Conservation (phyloP, 2,329 filamentous ascomycete species). For the Aplosporella prunicola region DNA sequence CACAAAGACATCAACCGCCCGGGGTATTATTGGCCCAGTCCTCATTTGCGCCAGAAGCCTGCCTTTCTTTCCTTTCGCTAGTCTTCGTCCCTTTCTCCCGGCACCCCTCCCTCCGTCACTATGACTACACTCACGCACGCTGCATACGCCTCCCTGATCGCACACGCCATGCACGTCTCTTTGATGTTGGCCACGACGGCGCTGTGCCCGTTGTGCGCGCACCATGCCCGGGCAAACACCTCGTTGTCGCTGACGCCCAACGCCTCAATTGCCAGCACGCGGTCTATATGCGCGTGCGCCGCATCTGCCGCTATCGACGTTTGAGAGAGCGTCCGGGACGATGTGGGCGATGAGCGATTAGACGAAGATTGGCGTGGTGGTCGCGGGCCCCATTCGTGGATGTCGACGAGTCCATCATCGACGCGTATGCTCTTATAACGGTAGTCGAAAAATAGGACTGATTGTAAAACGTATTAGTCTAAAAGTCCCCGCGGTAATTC, state of each 20-base stretch:
- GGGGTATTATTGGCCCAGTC: too few relatives aligned
- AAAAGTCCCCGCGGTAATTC: neutral
- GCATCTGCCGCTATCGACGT: conserved; percentile 14
- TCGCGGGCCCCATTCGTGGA: conserved; percentile 52
- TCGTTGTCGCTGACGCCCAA: conserved; percentile 67
- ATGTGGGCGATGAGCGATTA: conserved; percentile 10
- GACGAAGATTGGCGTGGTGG: neutral
- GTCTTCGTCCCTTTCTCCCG: conserved; percentile 35
- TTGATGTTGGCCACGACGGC: conserved; percentile 61
- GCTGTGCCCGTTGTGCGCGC: conserved; percentile 62
- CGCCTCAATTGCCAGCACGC: conserved; percentile 62
- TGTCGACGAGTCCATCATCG: conserved; percentile 52
- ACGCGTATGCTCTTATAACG: conserved; percentile 49
- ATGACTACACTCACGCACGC: conserved; percentile 65
- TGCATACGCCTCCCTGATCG: conserved; percentile 66
- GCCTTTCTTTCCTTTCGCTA: conserved; percentile 1
- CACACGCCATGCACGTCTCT: conserved; percentile 64
- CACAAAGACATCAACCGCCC: too few relatives aligned
- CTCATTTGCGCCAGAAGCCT: neutral
- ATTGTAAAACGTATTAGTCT: conserved; percentile 14
- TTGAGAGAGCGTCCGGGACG: conserved; percentile 19
- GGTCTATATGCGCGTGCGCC: conserved; percentile 40
- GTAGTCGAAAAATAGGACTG: conserved; percentile 65
- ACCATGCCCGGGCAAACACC: conserved; percentile 68
- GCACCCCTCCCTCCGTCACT: conserved; percentile 39